Conservation (phyloP, 164 flowering plant genomes). For the Piper longum region DNA sequence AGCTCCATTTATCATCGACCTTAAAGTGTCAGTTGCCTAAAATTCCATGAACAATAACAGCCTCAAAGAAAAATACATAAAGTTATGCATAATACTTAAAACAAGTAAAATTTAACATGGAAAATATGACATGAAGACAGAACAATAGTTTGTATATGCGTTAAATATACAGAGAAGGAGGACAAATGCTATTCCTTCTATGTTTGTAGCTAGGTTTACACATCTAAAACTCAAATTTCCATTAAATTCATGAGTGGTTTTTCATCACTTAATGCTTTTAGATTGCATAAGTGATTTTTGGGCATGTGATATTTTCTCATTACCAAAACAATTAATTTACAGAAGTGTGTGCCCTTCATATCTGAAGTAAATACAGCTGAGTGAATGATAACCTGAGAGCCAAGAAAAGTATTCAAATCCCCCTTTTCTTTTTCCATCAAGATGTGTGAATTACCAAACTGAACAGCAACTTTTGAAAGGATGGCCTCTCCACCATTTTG, state of each 20-base stretch:
- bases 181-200: too few relatives aligned
- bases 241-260: too few relatives aligned
- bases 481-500: slow-evolving; percentile 21
- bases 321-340: too few relatives aligned
- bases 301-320: background rate
- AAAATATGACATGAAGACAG: too few relatives aligned
- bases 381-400: slow-evolving; percentile 35
- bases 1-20: slow-evolving; percentile 42
- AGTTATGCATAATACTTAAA: too few relatives aligned
- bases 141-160: too few relatives aligned
- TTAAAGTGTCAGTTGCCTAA: slow-evolving; percentile 57
- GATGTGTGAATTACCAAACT: slow-evolving; percentile 46
- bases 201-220: too few relatives aligned
- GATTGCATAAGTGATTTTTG: too few relatives aligned
- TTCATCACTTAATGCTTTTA: too few relatives aligned
- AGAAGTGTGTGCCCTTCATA: background rate
- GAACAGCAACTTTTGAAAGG: slow-evolving; percentile 40
- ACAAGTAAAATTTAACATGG: too few relatives aligned
- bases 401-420: slow-evolving; percentile 31
- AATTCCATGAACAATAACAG: background rate
- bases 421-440: slow-evolving; percentile 52
- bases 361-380: background rate
- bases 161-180: too few relatives aligned
- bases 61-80: background rate
- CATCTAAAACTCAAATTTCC: too few relatives aligned